These are phyloP conservation scores for Candida piceae DNA, from an alignment of 805 yeast species.

Conservation along the genomic window DNA sequence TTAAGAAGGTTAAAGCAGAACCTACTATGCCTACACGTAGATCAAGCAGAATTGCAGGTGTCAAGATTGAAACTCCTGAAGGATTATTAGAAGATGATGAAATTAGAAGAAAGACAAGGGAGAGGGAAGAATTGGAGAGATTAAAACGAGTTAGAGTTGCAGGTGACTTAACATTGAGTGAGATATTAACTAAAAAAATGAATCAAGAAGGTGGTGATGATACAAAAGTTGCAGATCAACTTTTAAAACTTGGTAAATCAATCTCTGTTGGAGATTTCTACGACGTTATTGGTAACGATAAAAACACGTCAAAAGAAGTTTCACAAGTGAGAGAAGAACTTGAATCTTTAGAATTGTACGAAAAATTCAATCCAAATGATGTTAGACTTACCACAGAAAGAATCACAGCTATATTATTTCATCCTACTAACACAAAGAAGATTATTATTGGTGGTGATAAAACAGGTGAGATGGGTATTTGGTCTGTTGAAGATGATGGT, in stretches of 20 bases:
- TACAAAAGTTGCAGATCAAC: conserved; percentile 26
- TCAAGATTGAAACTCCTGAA: conserved; percentile 41
- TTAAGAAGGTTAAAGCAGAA: conserved; percentile 26
- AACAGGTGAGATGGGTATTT: conserved; percentile 78
- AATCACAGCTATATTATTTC: conserved; percentile 69
- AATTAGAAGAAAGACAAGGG: conserved; percentile 34
- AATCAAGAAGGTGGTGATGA: conserved; percentile 29
- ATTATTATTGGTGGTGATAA: conserved; percentile 85
- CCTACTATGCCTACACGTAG: conserved; percentile 56
- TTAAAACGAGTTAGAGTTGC: conserved; percentile 53
- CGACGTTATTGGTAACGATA: conserved; percentile 39
- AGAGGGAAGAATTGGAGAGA: conserved; percentile 32
- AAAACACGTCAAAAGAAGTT: conserved; percentile 38
- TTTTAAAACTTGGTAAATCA: conserved; percentile 39
- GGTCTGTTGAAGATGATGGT: conserved; percentile 60
- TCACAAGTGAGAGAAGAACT: conserved; percentile 50
- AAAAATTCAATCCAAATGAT: conserved; percentile 60
- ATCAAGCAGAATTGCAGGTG: conserved; percentile 76
- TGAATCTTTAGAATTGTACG: conserved; percentile 44
- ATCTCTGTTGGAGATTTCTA: conserved; percentile 71
- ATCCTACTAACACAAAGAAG: conserved; percentile 61
- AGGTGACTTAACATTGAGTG: conserved; percentile 62
- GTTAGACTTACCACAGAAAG: conserved; percentile 68
- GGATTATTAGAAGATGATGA: conserved; percentile 38
- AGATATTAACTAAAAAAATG: conserved; percentile 33